Evolutionary conservation across 805 yeast genomes (phyloP).

Genomic region (Blastobotrys americana): DNA sequence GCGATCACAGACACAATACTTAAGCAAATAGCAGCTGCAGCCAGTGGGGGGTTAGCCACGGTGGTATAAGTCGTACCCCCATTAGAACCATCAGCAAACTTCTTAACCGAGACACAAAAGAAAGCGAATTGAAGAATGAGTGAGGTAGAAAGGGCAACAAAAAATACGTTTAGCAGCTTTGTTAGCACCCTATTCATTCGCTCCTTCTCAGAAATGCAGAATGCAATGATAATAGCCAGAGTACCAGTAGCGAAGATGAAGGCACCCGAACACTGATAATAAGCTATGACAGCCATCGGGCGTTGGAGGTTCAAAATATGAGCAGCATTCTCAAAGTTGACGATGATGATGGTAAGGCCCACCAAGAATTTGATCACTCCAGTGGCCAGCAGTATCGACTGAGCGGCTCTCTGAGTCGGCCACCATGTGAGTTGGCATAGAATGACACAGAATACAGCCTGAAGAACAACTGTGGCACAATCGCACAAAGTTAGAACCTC

Average conservation of each 20-base stretch:
- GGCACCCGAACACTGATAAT: conserved; percentile 13
- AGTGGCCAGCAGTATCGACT: conserved; percentile 1
- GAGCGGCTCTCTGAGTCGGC: conserved; percentile 4
- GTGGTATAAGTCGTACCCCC: not conserved
- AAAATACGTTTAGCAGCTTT: conserved; percentile 1
- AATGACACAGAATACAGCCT: conserved; percentile 1
- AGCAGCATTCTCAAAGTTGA: conserved; percentile 3
- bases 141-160: not conserved
- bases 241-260: conserved; percentile 19
- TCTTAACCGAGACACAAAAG: not conserved
- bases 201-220: conserved; percentile 3
- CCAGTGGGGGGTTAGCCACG: conserved; percentile 13
- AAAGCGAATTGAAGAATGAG: conserved; percentile 1
- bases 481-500: not conserved
- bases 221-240: conserved; percentile 12
- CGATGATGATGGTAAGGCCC: conserved; percentile 7
- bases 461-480: not conserved
- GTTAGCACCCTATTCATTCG: not conserved
- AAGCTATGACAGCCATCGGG: not conserved
- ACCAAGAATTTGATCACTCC: conserved; percentile 3
- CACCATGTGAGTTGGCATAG: conserved; percentile 7
- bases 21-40: conserved; percentile 15
- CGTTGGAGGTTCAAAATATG: not conserved
- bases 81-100: not conserved
- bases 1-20: conserved; percentile 21